Conservation (phyloP, 768 basidiomycete genomes). For the Leccinum pellstonianum region DNA sequence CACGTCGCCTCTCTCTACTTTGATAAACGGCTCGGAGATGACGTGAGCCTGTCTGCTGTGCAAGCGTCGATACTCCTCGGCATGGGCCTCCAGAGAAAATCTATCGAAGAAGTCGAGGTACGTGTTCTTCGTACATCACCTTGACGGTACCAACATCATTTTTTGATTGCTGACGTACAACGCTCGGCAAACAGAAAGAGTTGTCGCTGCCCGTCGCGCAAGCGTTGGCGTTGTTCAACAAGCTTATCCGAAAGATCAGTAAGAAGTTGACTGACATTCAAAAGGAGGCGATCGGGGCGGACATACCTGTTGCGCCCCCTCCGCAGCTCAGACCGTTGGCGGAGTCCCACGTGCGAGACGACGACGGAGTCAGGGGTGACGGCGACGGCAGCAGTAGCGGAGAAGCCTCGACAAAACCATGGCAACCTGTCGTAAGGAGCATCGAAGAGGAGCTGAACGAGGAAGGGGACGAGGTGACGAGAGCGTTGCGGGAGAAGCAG, state of each 20-base stretch:
- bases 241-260: constrained; percentile 82
- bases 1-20: constrained; percentile 82
- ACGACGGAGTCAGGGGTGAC: constrained; percentile 4
- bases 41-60: constrained; percentile 74
- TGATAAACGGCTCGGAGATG: constrained; percentile 63
- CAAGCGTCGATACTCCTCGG: constrained; percentile 91
- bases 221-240: constrained; percentile 85
- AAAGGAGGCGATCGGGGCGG: constrained; percentile 67
- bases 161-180: constrained; percentile 7
- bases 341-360: constrained; percentile 15
- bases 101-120: constrained; percentile 87
- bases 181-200: constrained; percentile 51
- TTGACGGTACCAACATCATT: not conserved
- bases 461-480: constrained; percentile 69
- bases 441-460: constrained; percentile 72
- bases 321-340: constrained; percentile 10
- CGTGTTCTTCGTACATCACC: constrained; percentile 15
- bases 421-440: constrained; percentile 45
- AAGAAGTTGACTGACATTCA: constrained; percentile 75
- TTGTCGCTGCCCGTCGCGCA: constrained; percentile 84
- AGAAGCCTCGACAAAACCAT: constrained; percentile 19
- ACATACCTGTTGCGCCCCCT: constrained; percentile 47
- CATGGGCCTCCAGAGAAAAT: constrained; percentile 85
- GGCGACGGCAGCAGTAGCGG: constrained; percentile 4
- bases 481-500: constrained; percentile 63